A percentile compares a stretch with the other conserved stretches of the same genome.
phyloP scores from a whole-genome alignment of 2,329 filamentous ascomycete species.

The Magnaporthales sp. region DNA sequence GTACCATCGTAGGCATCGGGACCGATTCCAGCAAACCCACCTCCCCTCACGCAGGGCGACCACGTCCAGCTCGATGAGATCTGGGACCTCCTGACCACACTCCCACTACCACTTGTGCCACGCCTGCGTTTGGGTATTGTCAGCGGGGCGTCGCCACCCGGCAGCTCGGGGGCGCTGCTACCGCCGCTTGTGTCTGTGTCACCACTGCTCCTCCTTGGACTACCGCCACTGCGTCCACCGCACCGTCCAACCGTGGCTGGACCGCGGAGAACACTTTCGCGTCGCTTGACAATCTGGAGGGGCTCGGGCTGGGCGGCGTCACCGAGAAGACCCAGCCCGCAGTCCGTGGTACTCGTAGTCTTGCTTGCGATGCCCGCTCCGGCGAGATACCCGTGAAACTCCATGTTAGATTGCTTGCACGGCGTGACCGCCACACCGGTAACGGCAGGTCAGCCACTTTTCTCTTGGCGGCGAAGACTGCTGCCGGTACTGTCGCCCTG shows the following conservation, averaged over 20 bases:
- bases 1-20: not conserved
- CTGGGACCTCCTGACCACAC: constrained; percentile 20
- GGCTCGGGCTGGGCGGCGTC: constrained; percentile 9
- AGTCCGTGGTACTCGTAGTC: not conserved
- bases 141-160: constrained; percentile 17
- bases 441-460: not conserved
- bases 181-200: constrained; percentile 17
- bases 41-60: not conserved
- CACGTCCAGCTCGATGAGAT: constrained; percentile 49
- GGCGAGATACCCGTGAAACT: constrained; percentile 1
- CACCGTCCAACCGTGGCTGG: not conserved
- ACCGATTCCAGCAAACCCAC: not conserved
- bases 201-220: constrained; percentile 10
- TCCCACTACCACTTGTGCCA: constrained; percentile 1
- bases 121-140: constrained; percentile 26
- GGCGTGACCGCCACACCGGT: not conserved
- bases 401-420: constrained; percentile 2
- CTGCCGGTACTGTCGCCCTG: not conserved
- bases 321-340: not conserved
- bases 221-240: not conserved
- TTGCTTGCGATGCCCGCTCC: not conserved
- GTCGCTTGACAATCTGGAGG: constrained; percentile 13
- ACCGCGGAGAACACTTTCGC: not conserved
- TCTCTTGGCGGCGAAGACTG: not conserved
- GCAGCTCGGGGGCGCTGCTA: constrained; percentile 10